These are phyloP conservation scores for Lentinula novae-zelandiae DNA, from an alignment of 1,284 basidiomycete species.

Conservation along the genomic window DNA sequence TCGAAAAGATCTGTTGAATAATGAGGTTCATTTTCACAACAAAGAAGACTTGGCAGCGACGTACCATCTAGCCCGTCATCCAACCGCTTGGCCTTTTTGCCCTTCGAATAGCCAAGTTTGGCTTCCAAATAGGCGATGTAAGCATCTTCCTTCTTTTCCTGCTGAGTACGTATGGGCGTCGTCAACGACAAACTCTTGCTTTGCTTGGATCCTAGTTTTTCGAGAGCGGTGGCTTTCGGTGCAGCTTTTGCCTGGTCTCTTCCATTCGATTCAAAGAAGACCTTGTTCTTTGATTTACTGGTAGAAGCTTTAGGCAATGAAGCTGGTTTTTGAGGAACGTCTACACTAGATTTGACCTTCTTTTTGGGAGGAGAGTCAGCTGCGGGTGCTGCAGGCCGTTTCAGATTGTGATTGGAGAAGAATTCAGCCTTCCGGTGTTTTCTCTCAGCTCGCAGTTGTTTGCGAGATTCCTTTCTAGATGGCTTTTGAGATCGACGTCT, in stretches of 20 bases:
- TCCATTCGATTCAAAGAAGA: neutral
- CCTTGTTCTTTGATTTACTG: neutral
- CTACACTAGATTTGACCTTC: constrained; percentile 30
- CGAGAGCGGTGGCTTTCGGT: neutral
- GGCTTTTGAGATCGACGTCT: constrained; percentile 15
- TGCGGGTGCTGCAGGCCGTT: constrained; percentile 36
- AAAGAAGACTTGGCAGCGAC: constrained; percentile 10
- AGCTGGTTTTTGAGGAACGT: neutral
- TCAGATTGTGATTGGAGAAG: constrained; percentile 33
- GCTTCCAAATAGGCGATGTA: constrained; percentile 79
- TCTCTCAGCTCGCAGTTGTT: constrained; percentile 50
- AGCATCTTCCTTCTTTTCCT: constrained; percentile 64
- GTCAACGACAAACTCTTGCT: neutral
- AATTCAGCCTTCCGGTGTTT: constrained; percentile 60
- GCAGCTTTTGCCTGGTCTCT: neutral
- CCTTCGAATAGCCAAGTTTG: constrained; percentile 55
- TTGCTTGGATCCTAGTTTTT: constrained; percentile 9
- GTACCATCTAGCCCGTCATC: constrained; percentile 63
- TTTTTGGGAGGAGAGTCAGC: constrained; percentile 42
- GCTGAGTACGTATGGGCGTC: constrained; percentile 27
- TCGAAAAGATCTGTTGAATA: constrained; percentile 43
- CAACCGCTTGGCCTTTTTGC: constrained; percentile 40
- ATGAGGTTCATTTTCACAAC: constrained; percentile 8
- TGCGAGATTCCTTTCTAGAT: constrained; percentile 63
- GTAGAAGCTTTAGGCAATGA: constrained; percentile 4